These are phyloP conservation scores for Fusarium sp. DNA, from an alignment of 2,329 filamentous ascomycete genomes.

Conservation along the genomic window DNA sequence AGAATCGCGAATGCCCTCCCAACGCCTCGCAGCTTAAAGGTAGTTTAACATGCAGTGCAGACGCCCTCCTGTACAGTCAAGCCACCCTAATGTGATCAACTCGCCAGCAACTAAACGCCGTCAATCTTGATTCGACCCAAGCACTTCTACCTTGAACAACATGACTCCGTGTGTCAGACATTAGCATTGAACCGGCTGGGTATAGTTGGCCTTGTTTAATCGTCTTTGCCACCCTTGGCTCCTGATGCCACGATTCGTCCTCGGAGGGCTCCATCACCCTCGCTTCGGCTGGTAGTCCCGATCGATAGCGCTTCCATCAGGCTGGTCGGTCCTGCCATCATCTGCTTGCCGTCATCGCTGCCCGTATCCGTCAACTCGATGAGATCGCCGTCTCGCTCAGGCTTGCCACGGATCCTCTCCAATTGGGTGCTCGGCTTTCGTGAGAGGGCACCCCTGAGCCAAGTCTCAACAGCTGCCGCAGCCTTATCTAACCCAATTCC, in stretches of 20 bases:
- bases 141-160: conserved; percentile 7
- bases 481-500: conserved; percentile 76
- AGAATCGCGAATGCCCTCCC: conserved; percentile 35
- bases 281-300: conserved; percentile 50
- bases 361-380: conserved; percentile 74
- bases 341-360: conserved; percentile 60
- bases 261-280: conserved; percentile 50
- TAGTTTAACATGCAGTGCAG: conserved; percentile 34
- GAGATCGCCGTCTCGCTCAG: conserved; percentile 62
- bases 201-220: conserved; percentile 9
- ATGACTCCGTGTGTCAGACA: neutral
- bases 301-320: conserved; percentile 46
- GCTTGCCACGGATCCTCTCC: conserved; percentile 51
- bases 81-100: conserved; percentile 7
- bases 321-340: conserved; percentile 37
- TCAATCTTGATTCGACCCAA: conserved; percentile 8
- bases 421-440: conserved; percentile 65
- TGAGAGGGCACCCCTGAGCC: conserved; percentile 82
- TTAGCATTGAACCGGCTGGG: neutral
- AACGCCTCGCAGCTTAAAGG: conserved; percentile 40
- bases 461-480: conserved; percentile 86
- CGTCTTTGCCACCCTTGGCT: conserved; percentile 48
- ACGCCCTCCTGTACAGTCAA: conserved; percentile 13
- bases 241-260: conserved; percentile 48
- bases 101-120: conserved; percentile 33